These are phyloP conservation scores for Alternaria atra DNA, from an alignment of 2,329 filamentous ascomycete genomes.

Conservation along the genomic window DNA sequence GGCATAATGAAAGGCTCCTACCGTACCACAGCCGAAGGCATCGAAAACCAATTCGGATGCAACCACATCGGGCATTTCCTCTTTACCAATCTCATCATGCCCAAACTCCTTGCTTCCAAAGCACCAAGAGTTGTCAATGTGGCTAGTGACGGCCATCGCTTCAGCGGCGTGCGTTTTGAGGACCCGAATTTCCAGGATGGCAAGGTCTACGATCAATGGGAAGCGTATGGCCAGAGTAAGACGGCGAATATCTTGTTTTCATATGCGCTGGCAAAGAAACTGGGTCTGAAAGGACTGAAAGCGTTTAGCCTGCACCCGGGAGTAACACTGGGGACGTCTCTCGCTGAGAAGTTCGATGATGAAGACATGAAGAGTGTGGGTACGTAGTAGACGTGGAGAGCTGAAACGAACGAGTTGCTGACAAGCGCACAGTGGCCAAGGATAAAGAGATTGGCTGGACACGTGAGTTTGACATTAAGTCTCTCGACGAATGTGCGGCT, in stretches of 20 bases:
- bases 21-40: conserved; percentile 43
- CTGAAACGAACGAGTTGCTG: neutral
- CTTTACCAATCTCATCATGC: conserved; percentile 57
- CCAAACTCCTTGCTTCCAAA: conserved; percentile 49
- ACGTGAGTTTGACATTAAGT: conserved; percentile 35
- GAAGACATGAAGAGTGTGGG: conserved; percentile 34
- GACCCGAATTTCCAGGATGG: conserved; percentile 55
- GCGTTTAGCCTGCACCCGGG: conserved; percentile 46
- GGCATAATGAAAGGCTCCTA: conserved; percentile 49
- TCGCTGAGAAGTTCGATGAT: conserved; percentile 29
- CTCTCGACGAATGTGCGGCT: conserved; percentile 38
- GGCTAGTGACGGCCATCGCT: conserved; percentile 51
- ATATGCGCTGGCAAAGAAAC: conserved; percentile 31
- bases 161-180: conserved; percentile 54
- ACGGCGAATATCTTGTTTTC: conserved; percentile 58
- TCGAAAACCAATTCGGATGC: conserved; percentile 55
- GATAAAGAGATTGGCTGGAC: conserved; percentile 34
- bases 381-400: neutral
- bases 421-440: conserved; percentile 16
- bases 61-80: conserved; percentile 63
- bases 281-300: conserved; percentile 31
- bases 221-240: conserved; percentile 63
- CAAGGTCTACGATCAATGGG: conserved; percentile 53
- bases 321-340: conserved; percentile 33
- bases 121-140: conserved; percentile 55